Percentiles rank a stretch among this genome's conserved stretches.
phyloP scores from a whole-genome alignment of 2,329 filamentous ascomycete species.

The Botrytis medusae region DNA sequence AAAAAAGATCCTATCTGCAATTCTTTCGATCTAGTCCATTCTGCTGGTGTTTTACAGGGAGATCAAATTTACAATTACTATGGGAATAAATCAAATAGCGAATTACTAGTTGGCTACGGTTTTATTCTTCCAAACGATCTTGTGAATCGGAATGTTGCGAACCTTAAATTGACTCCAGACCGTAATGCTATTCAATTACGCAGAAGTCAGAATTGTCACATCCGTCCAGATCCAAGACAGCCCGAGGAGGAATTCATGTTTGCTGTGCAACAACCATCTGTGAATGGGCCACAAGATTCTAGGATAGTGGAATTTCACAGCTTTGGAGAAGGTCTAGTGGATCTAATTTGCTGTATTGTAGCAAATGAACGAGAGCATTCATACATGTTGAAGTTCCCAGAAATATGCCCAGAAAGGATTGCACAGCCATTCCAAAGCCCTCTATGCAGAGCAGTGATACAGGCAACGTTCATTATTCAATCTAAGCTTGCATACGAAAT shows the following conservation, averaged over 20 bases:
- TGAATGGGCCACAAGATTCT: neutral
- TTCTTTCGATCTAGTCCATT: constrained; percentile 47
- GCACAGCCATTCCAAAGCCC: constrained; percentile 22
- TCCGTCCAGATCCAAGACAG: neutral
- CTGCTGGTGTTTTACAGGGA: constrained; percentile 49
- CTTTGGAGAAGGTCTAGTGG: constrained; percentile 35
- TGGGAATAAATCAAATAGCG: constrained; percentile 72
- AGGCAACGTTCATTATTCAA: constrained; percentile 25
- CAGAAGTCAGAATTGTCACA: constrained; percentile 31
- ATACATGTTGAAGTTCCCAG: constrained; percentile 22
- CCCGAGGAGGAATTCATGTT: constrained; percentile 36
- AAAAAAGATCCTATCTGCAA: constrained; percentile 44
- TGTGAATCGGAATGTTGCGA: constrained; percentile 41
- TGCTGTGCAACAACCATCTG: neutral
- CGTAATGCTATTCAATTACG: constrained; percentile 27
- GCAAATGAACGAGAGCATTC: constrained; percentile 31
- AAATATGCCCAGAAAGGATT: constrained; percentile 27
- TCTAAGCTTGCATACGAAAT: constrained; percentile 31
- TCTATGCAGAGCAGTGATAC: constrained; percentile 28
- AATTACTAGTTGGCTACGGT: constrained; percentile 64
- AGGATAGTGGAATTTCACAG: constrained; percentile 20
- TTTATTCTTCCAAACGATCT: constrained; percentile 52
- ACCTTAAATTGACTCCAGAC: constrained; percentile 34
- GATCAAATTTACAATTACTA: constrained; percentile 68
- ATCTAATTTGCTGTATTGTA: constrained; percentile 35